Percentiles rank a stretch among this genome's conserved stretches.
Evolutionary conservation across 1,284 basidiomycete genomes (phyloP).

Genomic region (Athelia psychrophila): DNA sequence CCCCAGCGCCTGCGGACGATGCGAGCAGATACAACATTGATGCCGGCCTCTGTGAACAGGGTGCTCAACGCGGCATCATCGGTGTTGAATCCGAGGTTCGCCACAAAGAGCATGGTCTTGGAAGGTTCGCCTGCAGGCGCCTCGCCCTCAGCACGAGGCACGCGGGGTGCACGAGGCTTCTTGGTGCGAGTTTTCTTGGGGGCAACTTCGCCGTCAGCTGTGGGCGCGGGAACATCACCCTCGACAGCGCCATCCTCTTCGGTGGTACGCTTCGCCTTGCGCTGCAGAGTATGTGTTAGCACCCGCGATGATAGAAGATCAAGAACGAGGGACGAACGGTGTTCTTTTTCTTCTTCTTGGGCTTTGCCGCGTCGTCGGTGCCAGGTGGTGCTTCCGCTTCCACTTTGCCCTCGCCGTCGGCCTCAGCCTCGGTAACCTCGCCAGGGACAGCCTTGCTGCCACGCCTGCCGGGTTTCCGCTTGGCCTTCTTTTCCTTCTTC

Average conservation of each 20-base stretch:
- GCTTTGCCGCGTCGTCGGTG: constrained; percentile 59
- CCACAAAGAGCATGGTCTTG: constrained; percentile 88
- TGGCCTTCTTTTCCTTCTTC: constrained; percentile 71
- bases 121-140: constrained; percentile 78
- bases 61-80: constrained; percentile 75
- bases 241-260: constrained; percentile 35
- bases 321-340: constrained; percentile 42
- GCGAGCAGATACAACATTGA: constrained; percentile 79
- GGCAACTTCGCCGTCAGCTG: constrained; percentile 30
- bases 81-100: constrained; percentile 91
- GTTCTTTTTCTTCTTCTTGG: constrained; percentile 84
- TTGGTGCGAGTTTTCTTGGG: constrained; percentile 56
- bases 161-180: constrained; percentile 57
- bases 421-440: constrained; percentile 83
- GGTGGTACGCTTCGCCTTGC: constrained; percentile 52
- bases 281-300: constrained; percentile 34
- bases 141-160: constrained; percentile 66
- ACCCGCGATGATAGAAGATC: constrained; percentile 7
- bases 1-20: constrained; percentile 85
- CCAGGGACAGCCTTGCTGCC: constrained; percentile 81
- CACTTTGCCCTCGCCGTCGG: constrained; percentile 65
- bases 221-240: constrained; percentile 27
- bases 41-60: constrained; percentile 81
- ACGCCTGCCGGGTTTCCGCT: constrained; percentile 77
- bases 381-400: constrained; percentile 47